phyloP scores from a whole-genome alignment of 805 yeast genomes.

The Priceomyces carsonii region DNA sequence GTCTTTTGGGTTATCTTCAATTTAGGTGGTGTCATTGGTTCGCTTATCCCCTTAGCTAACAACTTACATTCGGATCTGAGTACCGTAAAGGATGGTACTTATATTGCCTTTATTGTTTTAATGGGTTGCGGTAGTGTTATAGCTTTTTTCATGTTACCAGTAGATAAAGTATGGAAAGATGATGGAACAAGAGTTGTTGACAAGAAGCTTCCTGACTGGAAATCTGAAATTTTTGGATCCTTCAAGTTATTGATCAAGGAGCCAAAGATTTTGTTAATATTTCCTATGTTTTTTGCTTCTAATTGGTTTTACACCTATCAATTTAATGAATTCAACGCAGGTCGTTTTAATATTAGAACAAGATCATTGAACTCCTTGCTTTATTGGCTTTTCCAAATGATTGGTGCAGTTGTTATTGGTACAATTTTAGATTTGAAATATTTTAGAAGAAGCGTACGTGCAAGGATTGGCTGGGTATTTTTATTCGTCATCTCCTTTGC shows the following conservation, averaged over 20 bases:
- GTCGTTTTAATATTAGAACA: constrained; percentile 57
- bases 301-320: constrained; percentile 71
- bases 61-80: constrained; percentile 41
- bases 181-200: constrained; percentile 52
- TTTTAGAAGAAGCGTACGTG: constrained; percentile 46
- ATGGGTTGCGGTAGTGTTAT: constrained; percentile 48
- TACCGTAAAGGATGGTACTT: constrained; percentile 49
- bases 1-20: constrained; percentile 63
- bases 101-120: constrained; percentile 53
- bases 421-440: constrained; percentile 44
- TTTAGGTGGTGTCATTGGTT: constrained; percentile 62
- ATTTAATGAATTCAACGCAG: constrained; percentile 57
- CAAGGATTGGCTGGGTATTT: constrained; percentile 44
- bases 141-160: constrained; percentile 50
- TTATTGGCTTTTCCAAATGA: constrained; percentile 62
- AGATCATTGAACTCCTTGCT: constrained; percentile 61
- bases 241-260: constrained; percentile 35
- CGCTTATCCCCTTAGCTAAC: constrained; percentile 56
- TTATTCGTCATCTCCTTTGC: constrained; percentile 42
- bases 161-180: constrained; percentile 46
- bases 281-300: constrained; percentile 65
- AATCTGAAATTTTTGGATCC: constrained; percentile 45
- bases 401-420: constrained; percentile 56
- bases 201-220: constrained; percentile 46
- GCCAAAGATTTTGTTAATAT: constrained; percentile 48